phyloP scores from a whole-genome alignment of 2,329 filamentous ascomycete genomes.

The Cercospora brassicicola region DNA sequence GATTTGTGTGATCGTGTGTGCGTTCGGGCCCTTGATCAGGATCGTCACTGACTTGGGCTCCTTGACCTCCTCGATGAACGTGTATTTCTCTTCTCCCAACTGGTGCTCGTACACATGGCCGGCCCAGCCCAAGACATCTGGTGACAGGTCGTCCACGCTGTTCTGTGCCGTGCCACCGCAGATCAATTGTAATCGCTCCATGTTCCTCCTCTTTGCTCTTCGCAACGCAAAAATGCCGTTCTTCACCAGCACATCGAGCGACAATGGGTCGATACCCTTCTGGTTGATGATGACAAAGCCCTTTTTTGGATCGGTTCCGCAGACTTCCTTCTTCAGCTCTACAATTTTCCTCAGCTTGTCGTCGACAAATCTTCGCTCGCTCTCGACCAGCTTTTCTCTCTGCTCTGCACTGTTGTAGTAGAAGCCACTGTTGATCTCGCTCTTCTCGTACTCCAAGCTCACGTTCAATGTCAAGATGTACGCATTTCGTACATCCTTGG shows the following conservation, averaged over 20 bases:
- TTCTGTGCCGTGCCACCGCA: slow-evolving; percentile 92
- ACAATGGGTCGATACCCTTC: slow-evolving; percentile 97
- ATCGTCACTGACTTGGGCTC: slow-evolving; percentile 97
- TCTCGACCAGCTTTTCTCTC: slow-evolving; percentile 96
- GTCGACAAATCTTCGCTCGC: slow-evolving; percentile 92
- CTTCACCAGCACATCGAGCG: slow-evolving; percentile 93
- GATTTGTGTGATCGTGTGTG: slow-evolving; percentile 94
- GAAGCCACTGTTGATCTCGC: slow-evolving; percentile 97
- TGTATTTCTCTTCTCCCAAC: slow-evolving; percentile 97
- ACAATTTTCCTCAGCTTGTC: slow-evolving; percentile 97
- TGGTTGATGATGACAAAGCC: slow-evolving; percentile 98
- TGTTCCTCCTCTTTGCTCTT: slow-evolving; percentile 95
- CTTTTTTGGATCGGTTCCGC: slow-evolving; percentile 88
- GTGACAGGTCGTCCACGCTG: slow-evolving; percentile 88
- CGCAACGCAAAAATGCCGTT: slow-evolving; percentile 94
- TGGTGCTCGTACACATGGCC: slow-evolving; percentile 96
- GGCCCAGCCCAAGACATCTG: slow-evolving; percentile 90
- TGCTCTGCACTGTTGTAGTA: slow-evolving; percentile 98
- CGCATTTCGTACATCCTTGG: slow-evolving; percentile 92
- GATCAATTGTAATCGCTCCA: slow-evolving; percentile 94
- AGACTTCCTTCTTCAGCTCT: slow-evolving; percentile 96
- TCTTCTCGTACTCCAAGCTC: slow-evolving; percentile 97
- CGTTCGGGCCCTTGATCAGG: slow-evolving; percentile 95
- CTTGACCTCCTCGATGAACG: slow-evolving; percentile 97
- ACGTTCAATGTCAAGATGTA: slow-evolving; percentile 95